phyloP scores from a whole-genome alignment of 2,329 filamentous ascomycete genomes.

The Podosphaera fusca region DNA sequence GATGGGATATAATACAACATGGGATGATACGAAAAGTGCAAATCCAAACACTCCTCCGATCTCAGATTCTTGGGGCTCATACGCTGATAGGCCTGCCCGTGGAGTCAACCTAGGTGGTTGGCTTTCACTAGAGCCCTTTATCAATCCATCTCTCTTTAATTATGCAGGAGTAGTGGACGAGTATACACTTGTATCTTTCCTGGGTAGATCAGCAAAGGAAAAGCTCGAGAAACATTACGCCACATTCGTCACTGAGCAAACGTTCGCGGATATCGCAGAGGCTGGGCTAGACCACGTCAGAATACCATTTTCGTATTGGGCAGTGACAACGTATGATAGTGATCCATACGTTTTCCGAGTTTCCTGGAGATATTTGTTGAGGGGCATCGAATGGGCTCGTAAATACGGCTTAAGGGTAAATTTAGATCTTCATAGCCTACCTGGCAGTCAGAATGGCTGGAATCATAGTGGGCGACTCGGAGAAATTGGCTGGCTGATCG shows the following conservation, averaged over 20 bases:
- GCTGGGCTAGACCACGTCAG: slow-evolving; percentile 93
- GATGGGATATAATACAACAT: slow-evolving; percentile 67
- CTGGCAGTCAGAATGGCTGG: slow-evolving; percentile 92
- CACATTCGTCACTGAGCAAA: slow-evolving; percentile 61
- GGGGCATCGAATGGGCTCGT: slow-evolving; percentile 79
- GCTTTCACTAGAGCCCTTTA: slow-evolving; percentile 84
- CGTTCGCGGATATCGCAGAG: slow-evolving; percentile 59
- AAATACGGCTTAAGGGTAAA: slow-evolving; percentile 84
- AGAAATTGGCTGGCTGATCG: slow-evolving; percentile 66
- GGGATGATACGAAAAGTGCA: slow-evolving; percentile 60
- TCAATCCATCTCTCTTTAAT: slow-evolving; percentile 74
- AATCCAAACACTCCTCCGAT: slow-evolving; percentile 64
- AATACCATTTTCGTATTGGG: slow-evolving; percentile 91
- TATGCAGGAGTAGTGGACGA: slow-evolving; percentile 45
- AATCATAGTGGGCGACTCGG: slow-evolving; percentile 82
- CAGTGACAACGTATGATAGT: slow-evolving; percentile 56
- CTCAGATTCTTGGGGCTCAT: slow-evolving; percentile 50
- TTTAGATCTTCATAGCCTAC: slow-evolving; percentile 74
- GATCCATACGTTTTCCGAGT: slow-evolving; percentile 75
- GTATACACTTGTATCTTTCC: slow-evolving; percentile 49
- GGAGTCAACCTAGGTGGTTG: slow-evolving; percentile 89
- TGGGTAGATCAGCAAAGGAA: slow-evolving; percentile 41
- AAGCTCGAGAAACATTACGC: slow-evolving; percentile 82
- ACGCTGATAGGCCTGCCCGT: slow-evolving; percentile 54
- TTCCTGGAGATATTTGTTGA: slow-evolving; percentile 79